Percentiles rank a stretch among this genome's conserved stretches.
phyloP scores from a whole-genome alignment of 768 basidiomycete species.

The Panaeolus cyanescens region DNA sequence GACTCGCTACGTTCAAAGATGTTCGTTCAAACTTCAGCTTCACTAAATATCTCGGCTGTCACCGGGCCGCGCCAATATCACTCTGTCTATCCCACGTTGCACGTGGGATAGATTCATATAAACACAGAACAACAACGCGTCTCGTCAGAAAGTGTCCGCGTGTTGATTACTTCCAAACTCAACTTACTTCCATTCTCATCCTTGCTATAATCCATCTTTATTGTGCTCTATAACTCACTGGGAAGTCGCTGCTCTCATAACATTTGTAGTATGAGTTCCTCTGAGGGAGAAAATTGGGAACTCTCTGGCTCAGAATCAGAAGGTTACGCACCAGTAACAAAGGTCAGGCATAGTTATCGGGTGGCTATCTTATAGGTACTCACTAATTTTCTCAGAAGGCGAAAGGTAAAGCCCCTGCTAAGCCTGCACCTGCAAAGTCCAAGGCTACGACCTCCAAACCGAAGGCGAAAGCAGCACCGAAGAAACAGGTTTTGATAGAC shows the following conservation, averaged over 20 bases:
- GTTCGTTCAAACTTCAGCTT: not conserved
- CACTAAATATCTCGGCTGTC: not conserved
- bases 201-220: not conserved
- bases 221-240: not conserved
- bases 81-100: too few species aligned
- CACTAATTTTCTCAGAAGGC: constrained; percentile 21
- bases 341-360: constrained; percentile 31
- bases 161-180: not conserved
- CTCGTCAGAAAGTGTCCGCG: not conserved
- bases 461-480: constrained; percentile 56
- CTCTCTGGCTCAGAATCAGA: constrained; percentile 71
- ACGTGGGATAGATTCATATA: not conserved
- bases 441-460: constrained; percentile 43
- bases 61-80: too few species aligned
- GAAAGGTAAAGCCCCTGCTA: constrained; percentile 36
- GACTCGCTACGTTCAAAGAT: not conserved
- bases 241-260: not conserved
- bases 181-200: not conserved
- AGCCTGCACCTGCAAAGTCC: constrained; percentile 41
- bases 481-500: constrained; percentile 72
- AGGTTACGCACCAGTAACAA: constrained; percentile 65
- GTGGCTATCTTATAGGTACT: not conserved
- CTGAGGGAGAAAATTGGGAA: constrained; percentile 71
- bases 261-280: constrained; percentile 65
- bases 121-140: not conserved